phyloP scores from a whole-genome alignment of 805 yeast genomes.

The Kodamaea leandrae region DNA sequence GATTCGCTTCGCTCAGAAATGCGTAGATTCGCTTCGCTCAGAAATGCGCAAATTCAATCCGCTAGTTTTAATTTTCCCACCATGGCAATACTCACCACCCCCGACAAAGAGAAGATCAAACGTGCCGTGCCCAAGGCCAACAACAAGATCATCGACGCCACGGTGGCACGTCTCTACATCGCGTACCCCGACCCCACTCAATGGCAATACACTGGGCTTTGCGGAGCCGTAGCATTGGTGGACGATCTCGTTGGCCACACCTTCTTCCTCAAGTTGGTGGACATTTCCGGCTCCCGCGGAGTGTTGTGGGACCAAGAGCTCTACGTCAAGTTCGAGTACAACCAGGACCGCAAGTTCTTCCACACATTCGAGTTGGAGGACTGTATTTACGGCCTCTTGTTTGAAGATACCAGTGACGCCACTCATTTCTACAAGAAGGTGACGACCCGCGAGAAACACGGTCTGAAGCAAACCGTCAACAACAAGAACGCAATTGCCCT shows the following conservation, averaged over 20 bases:
- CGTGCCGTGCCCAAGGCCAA: slow-evolving; percentile 84
- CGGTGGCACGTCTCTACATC: slow-evolving; percentile 84
- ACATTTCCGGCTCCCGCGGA: slow-evolving; percentile 76
- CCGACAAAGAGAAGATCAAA: slow-evolving; percentile 85
- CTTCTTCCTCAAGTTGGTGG: slow-evolving; percentile 85
- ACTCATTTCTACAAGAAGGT: slow-evolving; percentile 80
- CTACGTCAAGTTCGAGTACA: slow-evolving; percentile 81
- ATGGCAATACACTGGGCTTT: slow-evolving; percentile 87
- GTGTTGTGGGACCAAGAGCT: slow-evolving; percentile 97
- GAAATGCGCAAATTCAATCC: no score
- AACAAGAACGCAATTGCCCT: slow-evolving; percentile 87
- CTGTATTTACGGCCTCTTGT: slow-evolving; percentile 79
- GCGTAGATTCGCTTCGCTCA: neutral
- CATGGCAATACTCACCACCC: slow-evolving; percentile 41
- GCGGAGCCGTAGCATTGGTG: slow-evolving; percentile 83
- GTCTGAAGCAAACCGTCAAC: slow-evolving; percentile 77
- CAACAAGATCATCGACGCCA: slow-evolving; percentile 84
- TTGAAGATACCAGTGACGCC: slow-evolving; percentile 88
- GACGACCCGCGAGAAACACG: slow-evolving; percentile 72
- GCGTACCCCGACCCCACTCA: slow-evolving; percentile 80
- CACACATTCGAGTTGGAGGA: slow-evolving; percentile 93
- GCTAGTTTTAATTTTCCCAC: no score
- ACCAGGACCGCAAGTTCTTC: slow-evolving; percentile 92
- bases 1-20: neutral
- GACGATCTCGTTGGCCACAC: slow-evolving; percentile 95